Base-by-base conservation (phyloP, 345 rosid genomes). In the Sonneratia alba region DNA sequence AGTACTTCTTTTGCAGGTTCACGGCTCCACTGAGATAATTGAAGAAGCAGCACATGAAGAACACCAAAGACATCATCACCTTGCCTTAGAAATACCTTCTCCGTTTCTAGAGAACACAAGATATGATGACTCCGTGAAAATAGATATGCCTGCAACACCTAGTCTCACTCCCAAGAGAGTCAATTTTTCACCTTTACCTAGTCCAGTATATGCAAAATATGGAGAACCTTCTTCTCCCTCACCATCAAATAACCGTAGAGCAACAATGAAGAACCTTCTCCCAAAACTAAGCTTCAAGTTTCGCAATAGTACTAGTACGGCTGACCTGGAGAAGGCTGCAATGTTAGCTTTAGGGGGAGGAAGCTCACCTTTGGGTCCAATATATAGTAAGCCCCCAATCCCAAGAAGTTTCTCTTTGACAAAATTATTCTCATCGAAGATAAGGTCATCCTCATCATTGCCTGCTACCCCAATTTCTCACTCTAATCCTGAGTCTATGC, bases 401-500 rank as follows among this genome's bases (percentile, higher is more conserved):
- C 80, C 84, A 56, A 91, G 97, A 74, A 85, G 89, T 36, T 72
- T 84, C 76, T 89, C 95, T 45, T 74, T 89, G 47, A 72, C 88
- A 36, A 86, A 83, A 79, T 59, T 90, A 66, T 80, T 94, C 74
- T 78, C 88, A 42, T 84, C 91, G 6, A 83, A 82, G 77, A 51
- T 32, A 57, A 93, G 79, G 81, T 84, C 73, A 70, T 71, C 95
- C 55, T 84, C 88, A 69, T 91, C 97, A 10, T 81, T 86, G 66
- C 98, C 97, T 0, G 86, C 77, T 75, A 86, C 89, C 48, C 96
- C 90, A 9, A 75, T 77, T 70, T 75, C 89, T 72, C 96, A 85
- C 79, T 94, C 96, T n/a, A 91, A 90, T 79, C 98, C 97, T 1
- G 98, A 85, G 86, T 91, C 98, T 21, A 79, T 32, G 69, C 96